Evolutionary conservation across 345 rosid species (phyloP), one percentile per base, ranked within the genome.

Genomic region (Salix dunnii): DNA sequence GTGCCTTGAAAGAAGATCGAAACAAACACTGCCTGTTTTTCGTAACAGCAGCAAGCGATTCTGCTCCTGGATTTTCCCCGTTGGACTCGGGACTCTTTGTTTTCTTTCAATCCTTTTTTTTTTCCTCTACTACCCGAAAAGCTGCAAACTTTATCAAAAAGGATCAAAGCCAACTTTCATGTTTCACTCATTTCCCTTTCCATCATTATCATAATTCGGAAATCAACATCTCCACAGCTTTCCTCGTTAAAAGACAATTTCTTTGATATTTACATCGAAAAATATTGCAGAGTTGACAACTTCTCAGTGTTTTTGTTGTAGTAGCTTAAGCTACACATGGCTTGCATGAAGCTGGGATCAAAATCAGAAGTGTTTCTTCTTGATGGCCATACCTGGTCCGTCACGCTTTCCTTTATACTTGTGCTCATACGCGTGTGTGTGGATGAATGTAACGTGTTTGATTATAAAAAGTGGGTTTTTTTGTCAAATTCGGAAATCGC

Each of bases 291-390:
- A 42, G 48, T 35, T 72, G 25, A 16, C 16, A 71, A 14, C 66
- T 55, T 30, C 58, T 65, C 31, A 40, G 73, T 78, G 85, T 63
- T 77, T 55, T 71, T 28, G 3, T 30, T 74, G 64, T 35, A 61
- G 67, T 67, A 58, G 73, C 46, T 80, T 78, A 73, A 23, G 51
- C 55, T 42, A 61, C 31, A 73, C 67, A 93, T 93, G 97, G 94
- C 97, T 42, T 85, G 84, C 90, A 82, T 93, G 93, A 95, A 85
- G 86, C 86, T 95, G 68, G 99, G 98, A 81, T 95, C 99, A 67
- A 95, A 95, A 86, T 83, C 96, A 76, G 97, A 95, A 21, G 87
- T 81, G 60, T 93, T 95, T 85, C 90, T 74, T 81, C 93, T 86
- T 25, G 91, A 87, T 68, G 94, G 91, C 72, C 79, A 83, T 69